Conservation (phyloP, 768 basidiomycete genomes). For the Lepiota brunneoincarnata region DNA sequence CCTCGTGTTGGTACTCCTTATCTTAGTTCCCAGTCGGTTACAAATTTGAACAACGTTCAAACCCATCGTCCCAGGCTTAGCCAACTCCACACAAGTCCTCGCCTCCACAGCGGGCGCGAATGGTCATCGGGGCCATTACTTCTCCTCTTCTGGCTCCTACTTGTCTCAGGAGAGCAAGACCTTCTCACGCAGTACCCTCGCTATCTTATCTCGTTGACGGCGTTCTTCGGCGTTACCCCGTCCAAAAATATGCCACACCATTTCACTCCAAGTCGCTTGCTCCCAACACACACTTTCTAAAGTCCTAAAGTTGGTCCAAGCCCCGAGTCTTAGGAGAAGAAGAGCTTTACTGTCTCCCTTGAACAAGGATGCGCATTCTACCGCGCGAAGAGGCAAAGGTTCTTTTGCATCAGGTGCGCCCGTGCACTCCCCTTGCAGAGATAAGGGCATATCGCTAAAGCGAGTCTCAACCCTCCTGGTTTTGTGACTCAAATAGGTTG, state of each 20-base stretch:
- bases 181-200: not conserved
- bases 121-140: not conserved
- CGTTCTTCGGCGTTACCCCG: conserved; percentile 1
- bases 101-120: too few relatives aligned
- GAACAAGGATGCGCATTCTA: conserved; percentile 55
- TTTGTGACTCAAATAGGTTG: conserved; percentile 47
- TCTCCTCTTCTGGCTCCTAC: not conserved
- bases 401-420: conserved; percentile 61
- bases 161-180: not conserved
- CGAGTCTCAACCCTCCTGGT: not conserved
- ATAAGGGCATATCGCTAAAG: not conserved
- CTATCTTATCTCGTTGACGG: conserved; percentile 9
- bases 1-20: too few relatives aligned
- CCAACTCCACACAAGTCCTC: too few relatives aligned
- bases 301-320: not conserved
- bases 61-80: too few relatives aligned
- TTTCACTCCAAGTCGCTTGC: not conserved
- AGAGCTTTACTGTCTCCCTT: not conserved
- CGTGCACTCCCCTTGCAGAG: not conserved
- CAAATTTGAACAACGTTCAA: too few relatives aligned
- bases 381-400: conserved; percentile 78
- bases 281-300: not conserved
- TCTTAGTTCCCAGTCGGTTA: too few relatives aligned
- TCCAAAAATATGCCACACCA: not conserved
- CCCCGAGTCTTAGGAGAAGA: not conserved